Percentiles rank a stretch among this genome's conserved stretches.
Conservation (phyloP, 768 basidiomycete species). For the Hypholoma sublateritium region DNA sequence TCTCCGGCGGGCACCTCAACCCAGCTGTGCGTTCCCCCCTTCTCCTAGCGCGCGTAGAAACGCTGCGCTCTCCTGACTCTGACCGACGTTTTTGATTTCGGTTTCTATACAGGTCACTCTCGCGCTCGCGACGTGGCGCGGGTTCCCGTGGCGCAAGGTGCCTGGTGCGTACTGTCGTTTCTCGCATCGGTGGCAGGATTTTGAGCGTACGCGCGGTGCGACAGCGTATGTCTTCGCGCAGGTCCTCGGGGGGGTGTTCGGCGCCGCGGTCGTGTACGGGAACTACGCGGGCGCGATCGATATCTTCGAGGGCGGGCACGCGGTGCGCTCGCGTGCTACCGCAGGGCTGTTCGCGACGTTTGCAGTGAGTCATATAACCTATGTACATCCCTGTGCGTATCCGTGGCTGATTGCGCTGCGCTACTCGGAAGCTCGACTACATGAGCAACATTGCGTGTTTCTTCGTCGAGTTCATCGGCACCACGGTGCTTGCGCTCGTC, state of each 20-base stretch:
- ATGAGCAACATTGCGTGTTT: conserved; percentile 37
- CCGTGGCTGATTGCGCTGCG: neutral
- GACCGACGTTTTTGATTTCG: neutral
- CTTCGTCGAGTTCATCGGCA: conserved; percentile 53
- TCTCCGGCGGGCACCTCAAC: conserved; percentile 77
- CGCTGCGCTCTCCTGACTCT: neutral
- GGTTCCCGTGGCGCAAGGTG: conserved; percentile 80
- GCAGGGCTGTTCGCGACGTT: conserved; percentile 61
- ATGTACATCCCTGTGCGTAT: neutral
- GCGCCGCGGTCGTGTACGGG: conserved; percentile 57
- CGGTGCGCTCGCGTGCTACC: conserved; percentile 53
- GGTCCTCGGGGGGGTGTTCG: conserved; percentile 60
- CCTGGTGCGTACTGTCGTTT: conserved; percentile 36
- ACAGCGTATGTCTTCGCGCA: conserved; percentile 44
- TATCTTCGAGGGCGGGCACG: conserved; percentile 54
- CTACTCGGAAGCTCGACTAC: conserved; percentile 34
- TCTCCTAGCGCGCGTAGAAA: too few relatives aligned
- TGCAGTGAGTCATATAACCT: conserved; percentile 35
- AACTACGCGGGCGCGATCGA: conserved; percentile 70
- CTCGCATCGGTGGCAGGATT: neutral
- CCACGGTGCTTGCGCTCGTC: conserved; percentile 52
- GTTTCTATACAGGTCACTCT: conserved; percentile 55
- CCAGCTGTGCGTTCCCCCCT: conserved; percentile 49
- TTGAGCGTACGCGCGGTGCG: neutral
- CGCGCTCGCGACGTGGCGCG: conserved; percentile 64